Evolutionary conservation across 2,329 filamentous ascomycete species (phyloP), one percentile per base, ranked within the genome.

Genomic region (Teratosphaeria gauchensis): DNA sequence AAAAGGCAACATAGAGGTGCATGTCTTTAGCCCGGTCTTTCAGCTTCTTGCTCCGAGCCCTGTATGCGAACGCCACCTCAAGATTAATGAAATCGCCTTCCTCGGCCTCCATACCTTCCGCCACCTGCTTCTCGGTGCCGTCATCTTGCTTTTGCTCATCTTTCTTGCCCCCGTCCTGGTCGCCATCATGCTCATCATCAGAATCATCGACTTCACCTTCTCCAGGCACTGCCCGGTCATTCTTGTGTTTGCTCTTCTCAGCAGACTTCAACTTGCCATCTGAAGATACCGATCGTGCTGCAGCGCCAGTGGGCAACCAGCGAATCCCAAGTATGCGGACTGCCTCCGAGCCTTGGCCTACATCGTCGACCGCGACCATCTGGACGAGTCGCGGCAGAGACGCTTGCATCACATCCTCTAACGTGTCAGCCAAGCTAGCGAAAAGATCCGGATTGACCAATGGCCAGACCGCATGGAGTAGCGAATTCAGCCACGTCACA

Each of bases 361-460:
- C 82, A 62, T 90, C 87, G 54, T 90, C 86, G 7, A 90, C 83
- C 56, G 84, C 86, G 51, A 90, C 84, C 87, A 89, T 89, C 54
- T 87, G 82, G 33, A 90, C 79, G 38, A 87, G 71, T 58, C 80
- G 84, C 0, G 88, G 86, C 19, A 90, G 74, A 8, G 84, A 88
- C 2, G 87, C 87, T 73, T 90, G 88, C 88, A 90, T 90, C 54
- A 90, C 85, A 69, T 90, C 88, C 72, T 90, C 88, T 3, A 91
- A 79, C 31, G 83, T 87, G 65, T 90, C 87, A 0, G 84, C 81
- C 1, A 90, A 71, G 35, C 82, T 84, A 1, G 82, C 79, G 65
- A 90, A 90, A 1, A 91, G 77, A 65, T 90, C 88, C 0, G 87
- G 88, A 66, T 90, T 90, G 66, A 90, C 80, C 32, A 91, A 77